Base-by-base conservation (phyloP, 2,329 filamentous ascomycete genomes). In the Scortechinia acanthostroma region DNA sequence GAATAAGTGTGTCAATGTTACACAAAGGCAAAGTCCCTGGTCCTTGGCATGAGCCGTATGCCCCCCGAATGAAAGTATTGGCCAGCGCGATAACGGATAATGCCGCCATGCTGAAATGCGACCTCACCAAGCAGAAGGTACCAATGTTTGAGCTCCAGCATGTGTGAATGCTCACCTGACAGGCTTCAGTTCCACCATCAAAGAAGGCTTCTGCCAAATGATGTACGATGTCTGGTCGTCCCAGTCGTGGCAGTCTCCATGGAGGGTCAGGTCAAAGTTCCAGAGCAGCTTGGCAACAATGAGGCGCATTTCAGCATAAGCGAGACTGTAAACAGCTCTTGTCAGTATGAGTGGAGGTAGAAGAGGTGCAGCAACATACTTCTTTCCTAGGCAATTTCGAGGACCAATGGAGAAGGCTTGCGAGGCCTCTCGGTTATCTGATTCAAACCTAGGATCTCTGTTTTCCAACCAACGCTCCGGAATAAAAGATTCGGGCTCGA, bases 251-350 rank as follows among this genome's bases (percentile, higher is more conserved):
- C 35, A 40, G 13, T 10, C 10, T 6, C 20, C 17, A 10, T 40
- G 6, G 10, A 30, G n/a, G n/a, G 25, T 30, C 25, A 30, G 25
- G n/a, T 30, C 25, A 30, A 40, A 40, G 35, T 19, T 40, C 35
- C 35, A 40, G 6, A 40, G 17, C 10, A 40, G 10, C 20, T 40
- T 40, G 6, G 35, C 35, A 10, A 19, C 10, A 40, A 40, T 19
- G 17, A 40, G 13, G 10, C 35, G 35, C 35, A 40, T 40, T 40
- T 40, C 35, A 6, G 35, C 35, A 19, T 40, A 40, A 13, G 35
- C 35, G 13, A 40, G 6, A 19, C 35, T n/a, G n/a, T 40, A 40
- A 40, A 40, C 17, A 13, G 20, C 10, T 40, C 25, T n/a, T 10
- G n/a, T 30, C 25, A 30, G 25, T n/a, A 10, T 10, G 25, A 30